These are phyloP conservation scores for Mycena maculata DNA, from an alignment of 768 basidiomycete species.

Conservation along the genomic window DNA sequence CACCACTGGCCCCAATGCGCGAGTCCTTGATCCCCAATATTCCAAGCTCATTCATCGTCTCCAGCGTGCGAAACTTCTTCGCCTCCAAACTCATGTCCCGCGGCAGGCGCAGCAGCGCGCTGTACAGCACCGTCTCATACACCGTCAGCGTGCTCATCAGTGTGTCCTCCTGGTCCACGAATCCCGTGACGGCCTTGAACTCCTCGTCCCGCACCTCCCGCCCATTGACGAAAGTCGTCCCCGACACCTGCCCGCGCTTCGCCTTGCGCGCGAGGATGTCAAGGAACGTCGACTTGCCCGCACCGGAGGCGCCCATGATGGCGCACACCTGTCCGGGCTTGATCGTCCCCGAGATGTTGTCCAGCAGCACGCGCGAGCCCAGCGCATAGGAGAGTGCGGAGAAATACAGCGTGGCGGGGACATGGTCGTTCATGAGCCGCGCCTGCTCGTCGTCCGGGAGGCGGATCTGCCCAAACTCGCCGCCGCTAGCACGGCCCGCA, in stretches of 20 bases:
- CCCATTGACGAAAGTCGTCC: conserved; percentile 88
- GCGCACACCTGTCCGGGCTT: conserved; percentile 93
- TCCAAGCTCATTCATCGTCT: conserved; percentile 96
- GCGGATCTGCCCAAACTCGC: conserved; percentile 77
- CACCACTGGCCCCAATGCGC: conserved; percentile 89
- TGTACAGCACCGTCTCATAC: conserved; percentile 96
- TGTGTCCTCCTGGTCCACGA: conserved; percentile 98
- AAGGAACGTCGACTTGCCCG: conserved; percentile 95
- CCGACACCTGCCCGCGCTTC: conserved; percentile 83
- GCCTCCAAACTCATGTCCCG: conserved; percentile 95
- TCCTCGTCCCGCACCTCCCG: conserved; percentile 76
- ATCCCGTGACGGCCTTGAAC: conserved; percentile 91
- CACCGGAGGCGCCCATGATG: conserved; percentile 97
- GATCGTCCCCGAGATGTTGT: conserved; percentile 83
- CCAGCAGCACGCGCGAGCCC: conserved; percentile 74
- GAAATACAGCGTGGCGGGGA: conserved; percentile 95
- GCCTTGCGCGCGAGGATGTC: conserved; percentile 94
- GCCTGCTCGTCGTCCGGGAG: conserved; percentile 85
- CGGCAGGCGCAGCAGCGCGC: conserved; percentile 89
- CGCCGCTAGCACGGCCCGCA: conserved; percentile 78
- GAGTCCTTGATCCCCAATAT: conserved; percentile 91
- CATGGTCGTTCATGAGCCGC: conserved; percentile 92
- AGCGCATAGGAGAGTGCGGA: conserved; percentile 85
- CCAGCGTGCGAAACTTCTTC: conserved; percentile 94
- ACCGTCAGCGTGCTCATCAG: conserved; percentile 97